These are phyloP conservation scores for Phanerochaete carnosa DNA, from an alignment of 768 basidiomycete species.

Conservation along the genomic window DNA sequence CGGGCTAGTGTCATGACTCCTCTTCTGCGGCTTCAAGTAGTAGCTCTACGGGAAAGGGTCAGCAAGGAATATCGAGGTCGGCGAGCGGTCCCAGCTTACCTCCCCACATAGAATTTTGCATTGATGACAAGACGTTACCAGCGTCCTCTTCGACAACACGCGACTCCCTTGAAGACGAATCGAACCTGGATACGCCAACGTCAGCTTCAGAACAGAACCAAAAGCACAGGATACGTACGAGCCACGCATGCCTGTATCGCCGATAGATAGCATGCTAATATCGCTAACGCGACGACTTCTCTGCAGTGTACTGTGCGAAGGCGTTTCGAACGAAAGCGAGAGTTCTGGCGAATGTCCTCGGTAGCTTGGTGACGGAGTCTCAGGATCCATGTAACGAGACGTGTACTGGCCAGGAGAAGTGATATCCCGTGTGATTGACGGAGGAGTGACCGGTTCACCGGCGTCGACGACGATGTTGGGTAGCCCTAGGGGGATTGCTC, in stretches of 20 bases:
- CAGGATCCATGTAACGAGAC: constrained; percentile 19
- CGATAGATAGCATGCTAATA: constrained; percentile 52
- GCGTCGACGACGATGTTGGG: constrained; percentile 56
- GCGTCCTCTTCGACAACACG: constrained; percentile 30
- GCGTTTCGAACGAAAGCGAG: constrained; percentile 43
- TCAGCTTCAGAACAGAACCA: neutral
- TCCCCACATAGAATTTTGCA: constrained; percentile 71
- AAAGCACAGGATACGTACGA: constrained; percentile 37
- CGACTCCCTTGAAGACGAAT: constrained; percentile 19
- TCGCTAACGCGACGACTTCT: constrained; percentile 58
- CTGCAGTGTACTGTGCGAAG: constrained; percentile 45
- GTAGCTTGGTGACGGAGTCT: constrained; percentile 34
- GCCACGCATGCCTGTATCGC: constrained; percentile 44
- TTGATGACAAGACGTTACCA: constrained; percentile 48
- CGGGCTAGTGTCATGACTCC: constrained; percentile 22
- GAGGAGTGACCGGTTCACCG: constrained; percentile 52
- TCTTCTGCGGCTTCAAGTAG: constrained; percentile 48
- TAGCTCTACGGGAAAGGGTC: constrained; percentile 26
- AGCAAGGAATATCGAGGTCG: neutral
- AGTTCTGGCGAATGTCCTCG: constrained; percentile 36
- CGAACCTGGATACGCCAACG: constrained; percentile 19
- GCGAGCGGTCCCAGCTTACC: constrained; percentile 39
- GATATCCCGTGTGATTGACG: constrained; percentile 50
- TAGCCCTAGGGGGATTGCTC: neutral
- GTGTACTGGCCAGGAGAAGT: constrained; percentile 33